A percentile compares a stretch with the other conserved stretches of the same genome.
phyloP scores from a whole-genome alignment of 2,329 filamentous ascomycete genomes.

The Grosmannia clavigera region DNA sequence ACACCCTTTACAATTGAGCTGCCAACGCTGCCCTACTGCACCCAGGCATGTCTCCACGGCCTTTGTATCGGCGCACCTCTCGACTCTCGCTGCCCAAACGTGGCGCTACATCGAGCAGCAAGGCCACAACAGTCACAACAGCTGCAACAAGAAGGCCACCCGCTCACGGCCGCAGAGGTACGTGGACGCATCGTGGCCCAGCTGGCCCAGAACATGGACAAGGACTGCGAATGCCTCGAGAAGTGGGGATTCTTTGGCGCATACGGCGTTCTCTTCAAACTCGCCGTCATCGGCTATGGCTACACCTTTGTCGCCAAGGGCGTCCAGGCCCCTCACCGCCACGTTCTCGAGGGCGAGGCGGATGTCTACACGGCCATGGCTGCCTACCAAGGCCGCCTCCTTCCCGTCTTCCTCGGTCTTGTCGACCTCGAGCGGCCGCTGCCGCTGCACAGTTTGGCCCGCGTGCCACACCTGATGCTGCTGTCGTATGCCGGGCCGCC shows the following conservation, averaged over 20 bases:
- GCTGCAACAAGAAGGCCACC: background rate
- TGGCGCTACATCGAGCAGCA: background rate
- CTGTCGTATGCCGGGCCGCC: slow-evolving; percentile 7
- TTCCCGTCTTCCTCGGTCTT: slow-evolving; percentile 9
- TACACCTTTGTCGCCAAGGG: slow-evolving; percentile 11
- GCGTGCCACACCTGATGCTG: slow-evolving; percentile 8
- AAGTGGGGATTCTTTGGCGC: background rate
- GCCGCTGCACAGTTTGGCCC: background rate
- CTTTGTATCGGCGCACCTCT: background rate
- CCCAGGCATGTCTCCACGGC: background rate
- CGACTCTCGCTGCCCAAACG: background rate
- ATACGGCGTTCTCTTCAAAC: slow-evolving; percentile 8
- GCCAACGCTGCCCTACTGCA: slow-evolving; percentile 1
- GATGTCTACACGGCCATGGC: background rate
- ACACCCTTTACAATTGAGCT: background rate
- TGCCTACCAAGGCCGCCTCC: slow-evolving; percentile 3
- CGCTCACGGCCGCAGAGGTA: background rate
- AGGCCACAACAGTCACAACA: background rate
- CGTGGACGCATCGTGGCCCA: background rate
- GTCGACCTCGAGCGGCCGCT: slow-evolving; percentile 5
- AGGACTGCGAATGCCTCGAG: background rate
- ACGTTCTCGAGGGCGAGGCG: slow-evolving; percentile 1
- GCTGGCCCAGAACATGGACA: background rate
- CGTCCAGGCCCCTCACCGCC: background rate
- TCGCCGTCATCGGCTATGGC: slow-evolving; percentile 7